These are phyloP conservation scores for Mycena maculata DNA, from an alignment of 768 basidiomycete species.

Conservation along the genomic window DNA sequence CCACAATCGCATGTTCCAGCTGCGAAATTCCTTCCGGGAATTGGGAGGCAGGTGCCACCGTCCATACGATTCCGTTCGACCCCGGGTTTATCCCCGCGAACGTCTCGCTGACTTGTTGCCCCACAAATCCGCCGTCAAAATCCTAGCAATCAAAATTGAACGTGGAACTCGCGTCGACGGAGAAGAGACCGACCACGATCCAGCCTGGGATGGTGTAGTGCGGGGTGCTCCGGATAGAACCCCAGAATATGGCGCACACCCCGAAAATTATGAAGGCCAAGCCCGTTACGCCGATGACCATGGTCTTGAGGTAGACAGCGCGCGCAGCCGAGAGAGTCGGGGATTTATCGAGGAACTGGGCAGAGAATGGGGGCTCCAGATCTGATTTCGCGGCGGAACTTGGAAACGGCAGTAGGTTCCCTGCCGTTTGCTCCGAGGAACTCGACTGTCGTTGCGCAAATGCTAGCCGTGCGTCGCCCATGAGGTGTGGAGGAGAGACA, in stretches of 20 bases:
- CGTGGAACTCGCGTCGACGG: too few species aligned
- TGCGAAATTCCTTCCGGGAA: conserved; percentile 60
- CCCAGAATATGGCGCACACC: conserved; percentile 71
- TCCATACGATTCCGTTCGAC: conserved; percentile 58
- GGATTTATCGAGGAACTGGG: conserved; percentile 45
- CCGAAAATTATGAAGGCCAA: conserved; percentile 58
- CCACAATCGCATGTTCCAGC: conserved; percentile 56
- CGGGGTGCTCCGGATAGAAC: conserved; percentile 58
- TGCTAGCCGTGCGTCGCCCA: too few species aligned
- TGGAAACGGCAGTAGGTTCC: too few species aligned
- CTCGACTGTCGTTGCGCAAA: not conserved
- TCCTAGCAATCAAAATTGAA: conserved; percentile 60
- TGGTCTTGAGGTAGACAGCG: conserved; percentile 56
- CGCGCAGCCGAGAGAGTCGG: conserved; percentile 44
- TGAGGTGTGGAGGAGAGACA: too few species aligned
- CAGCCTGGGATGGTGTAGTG: conserved; percentile 61
- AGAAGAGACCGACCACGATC: conserved; percentile 60
- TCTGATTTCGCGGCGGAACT: not conserved
- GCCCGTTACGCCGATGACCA: conserved; percentile 49
- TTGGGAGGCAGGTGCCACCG: conserved; percentile 49
- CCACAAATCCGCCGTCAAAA: conserved; percentile 68
- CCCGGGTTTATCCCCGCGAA: conserved; percentile 45
- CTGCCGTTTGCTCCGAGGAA: not conserved
- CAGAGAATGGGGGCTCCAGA: conserved; percentile 34
- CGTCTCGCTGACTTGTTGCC: conserved; percentile 55